Conservation (phyloP, 768 basidiomycete genomes). For the Lactarius trivialis region DNA sequence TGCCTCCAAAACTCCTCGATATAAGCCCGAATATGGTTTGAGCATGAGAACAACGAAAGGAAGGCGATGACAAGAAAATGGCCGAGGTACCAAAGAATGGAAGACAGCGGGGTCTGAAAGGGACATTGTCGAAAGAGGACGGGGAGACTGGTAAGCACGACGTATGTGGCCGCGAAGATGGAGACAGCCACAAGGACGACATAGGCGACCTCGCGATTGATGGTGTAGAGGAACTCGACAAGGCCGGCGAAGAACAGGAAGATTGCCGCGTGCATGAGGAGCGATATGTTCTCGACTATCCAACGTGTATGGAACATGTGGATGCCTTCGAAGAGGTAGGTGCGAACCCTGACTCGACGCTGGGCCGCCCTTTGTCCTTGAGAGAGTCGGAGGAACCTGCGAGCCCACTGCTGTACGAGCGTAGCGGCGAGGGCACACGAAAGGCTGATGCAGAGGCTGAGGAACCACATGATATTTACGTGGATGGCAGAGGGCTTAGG, state of each 20-base stretch:
- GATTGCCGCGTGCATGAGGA: constrained; percentile 2
- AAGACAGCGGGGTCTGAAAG: neutral
- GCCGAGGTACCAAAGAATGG: neutral
- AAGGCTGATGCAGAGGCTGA: constrained; percentile 16
- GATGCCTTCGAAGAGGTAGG: constrained; percentile 5
- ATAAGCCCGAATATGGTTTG: neutral
- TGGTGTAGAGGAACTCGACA: neutral
- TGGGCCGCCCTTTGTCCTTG: neutral
- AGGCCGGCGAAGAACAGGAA: constrained; percentile 6
- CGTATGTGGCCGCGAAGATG: neutral
- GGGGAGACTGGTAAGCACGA: neutral
- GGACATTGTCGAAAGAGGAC: neutral
- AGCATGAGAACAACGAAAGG: neutral
- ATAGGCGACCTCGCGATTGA: neutral
- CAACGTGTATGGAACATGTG: neutral
- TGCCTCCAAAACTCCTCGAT: neutral
- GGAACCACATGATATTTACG: constrained; percentile 22
- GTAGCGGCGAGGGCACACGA: constrained; percentile 13
- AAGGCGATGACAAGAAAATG: neutral
- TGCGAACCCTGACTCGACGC: constrained; percentile 11
- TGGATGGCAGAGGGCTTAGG: neutral
- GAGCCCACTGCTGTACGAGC: constrained; percentile 16
- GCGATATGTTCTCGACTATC: constrained; percentile 8
- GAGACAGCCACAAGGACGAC: neutral
- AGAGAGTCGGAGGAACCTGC: constrained; percentile 11